phyloP scores from a whole-genome alignment of 768 basidiomycete species.

The Amylocystis lapponica region DNA sequence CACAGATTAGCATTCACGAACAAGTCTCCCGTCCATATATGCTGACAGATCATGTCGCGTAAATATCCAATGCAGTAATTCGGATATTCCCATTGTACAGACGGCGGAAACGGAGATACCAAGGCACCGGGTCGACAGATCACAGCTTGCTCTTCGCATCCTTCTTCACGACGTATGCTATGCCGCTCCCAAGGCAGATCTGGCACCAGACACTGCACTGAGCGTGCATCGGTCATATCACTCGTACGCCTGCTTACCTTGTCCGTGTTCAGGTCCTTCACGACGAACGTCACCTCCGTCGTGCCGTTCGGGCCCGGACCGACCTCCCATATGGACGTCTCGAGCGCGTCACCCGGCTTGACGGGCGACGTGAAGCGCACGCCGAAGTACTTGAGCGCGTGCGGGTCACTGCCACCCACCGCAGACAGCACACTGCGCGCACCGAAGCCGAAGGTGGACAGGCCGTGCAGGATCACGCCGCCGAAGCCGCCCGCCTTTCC shows the following conservation, averaged over 20 bases:
- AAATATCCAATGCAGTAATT: not conserved
- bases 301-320: slow-evolving; percentile 38
- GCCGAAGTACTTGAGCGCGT: slow-evolving; percentile 60
- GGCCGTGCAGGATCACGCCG: slow-evolving; percentile 80
- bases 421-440: slow-evolving; percentile 69
- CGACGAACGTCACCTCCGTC: slow-evolving; percentile 34
- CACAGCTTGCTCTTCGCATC: slow-evolving; percentile 39
- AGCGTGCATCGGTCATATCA: no score
- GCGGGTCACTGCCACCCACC: slow-evolving; percentile 55
- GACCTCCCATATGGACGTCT: slow-evolving; percentile 77
- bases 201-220: slow-evolving; percentile 10
- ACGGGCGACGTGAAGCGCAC: slow-evolving; percentile 81
- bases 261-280: slow-evolving; percentile 32
- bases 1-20: no score
- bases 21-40: not conserved
- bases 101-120: not conserved
- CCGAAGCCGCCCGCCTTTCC: slow-evolving; percentile 76
- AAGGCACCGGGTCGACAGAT: not conserved
- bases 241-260: slow-evolving; percentile 33
- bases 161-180: slow-evolving; percentile 62
- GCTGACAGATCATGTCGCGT: not conserved
- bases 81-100: not conserved
- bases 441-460: slow-evolving; percentile 77
- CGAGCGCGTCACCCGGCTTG: slow-evolving; percentile 73
- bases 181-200: slow-evolving; percentile 53